Evolutionary conservation across 208 protist genomes (phyloP).

Genomic region (Strigomonas culicis): DNA sequence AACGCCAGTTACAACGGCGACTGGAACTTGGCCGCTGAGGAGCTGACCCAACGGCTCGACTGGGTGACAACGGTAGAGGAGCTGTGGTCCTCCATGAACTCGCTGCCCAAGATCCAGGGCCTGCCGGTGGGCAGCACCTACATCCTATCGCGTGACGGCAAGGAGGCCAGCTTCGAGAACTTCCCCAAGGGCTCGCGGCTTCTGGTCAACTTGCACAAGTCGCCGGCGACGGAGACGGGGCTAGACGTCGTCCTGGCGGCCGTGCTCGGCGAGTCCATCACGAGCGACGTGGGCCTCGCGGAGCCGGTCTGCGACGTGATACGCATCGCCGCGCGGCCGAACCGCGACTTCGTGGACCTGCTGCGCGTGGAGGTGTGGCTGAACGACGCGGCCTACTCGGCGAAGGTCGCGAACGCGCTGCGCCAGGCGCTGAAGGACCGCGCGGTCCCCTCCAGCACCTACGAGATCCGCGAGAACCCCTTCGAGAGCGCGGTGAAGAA

Average conservation of each 20-base stretch:
- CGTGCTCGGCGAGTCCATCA: constrained; percentile 71
- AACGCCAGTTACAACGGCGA: constrained; percentile 76
- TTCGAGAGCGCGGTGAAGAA: constrained; percentile 25
- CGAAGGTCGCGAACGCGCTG: constrained; percentile 44
- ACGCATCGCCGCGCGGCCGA: constrained; percentile 65
- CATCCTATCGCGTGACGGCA: constrained; percentile 81
- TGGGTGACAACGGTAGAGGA: constrained; percentile 85
- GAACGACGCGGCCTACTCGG: constrained; percentile 58
- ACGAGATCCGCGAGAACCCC: constrained; percentile 52
- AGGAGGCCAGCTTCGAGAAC: constrained; percentile 84
- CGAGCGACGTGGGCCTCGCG: constrained; percentile 45
- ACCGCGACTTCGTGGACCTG: constrained; percentile 52
- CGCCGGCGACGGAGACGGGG: constrained; percentile 55
- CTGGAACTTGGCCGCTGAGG: constrained; percentile 78
- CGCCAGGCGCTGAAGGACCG: constrained; percentile 40
- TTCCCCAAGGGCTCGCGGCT: constrained; percentile 82
- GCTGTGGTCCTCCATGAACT: constrained; percentile 90
- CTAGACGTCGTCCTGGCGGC: constrained; percentile 64
- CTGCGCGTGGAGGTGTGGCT: constrained; percentile 88
- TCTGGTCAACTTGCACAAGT: constrained; percentile 62
- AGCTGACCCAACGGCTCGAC: constrained; percentile 71
- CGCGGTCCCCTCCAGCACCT: constrained; percentile 36
- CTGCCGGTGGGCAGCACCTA: constrained; percentile 75
- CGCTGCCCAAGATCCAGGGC: constrained; percentile 77
- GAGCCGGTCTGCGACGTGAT: constrained; percentile 82